Evolutionary conservation across 768 basidiomycete genomes (phyloP), one percentile per base, ranked within the genome.

Genomic region (Termitomyces sp.): DNA sequence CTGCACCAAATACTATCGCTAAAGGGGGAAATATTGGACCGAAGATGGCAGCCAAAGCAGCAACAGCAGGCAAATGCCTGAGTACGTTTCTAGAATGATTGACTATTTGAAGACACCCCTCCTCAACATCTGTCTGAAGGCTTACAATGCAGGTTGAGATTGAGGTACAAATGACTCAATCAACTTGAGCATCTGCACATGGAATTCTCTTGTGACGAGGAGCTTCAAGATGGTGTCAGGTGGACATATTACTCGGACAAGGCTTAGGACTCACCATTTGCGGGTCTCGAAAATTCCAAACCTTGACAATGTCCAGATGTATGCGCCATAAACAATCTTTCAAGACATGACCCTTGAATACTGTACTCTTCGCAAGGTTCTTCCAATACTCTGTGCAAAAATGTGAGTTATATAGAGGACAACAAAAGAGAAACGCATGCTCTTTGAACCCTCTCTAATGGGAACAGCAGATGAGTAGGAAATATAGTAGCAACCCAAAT

Each of bases 261-360:
- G 16, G n/a, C 18, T 24, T 29, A n/a, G 16, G 12, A 20, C 39
- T 56, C 42, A 66, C 66, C 31, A 50, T 41, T 26, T 54, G 18
- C 8, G 61, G 66, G 53, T 67, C 64, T n/a, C 56, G 41, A 48
- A 71, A 69, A 59, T 70, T 69, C 67, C 67, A 68, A 22, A 63
- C 55, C 26, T 58, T 47, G 24, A 66, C 53, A 24, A 68, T 68
- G 43, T 68, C 67, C 13, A 55, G 20, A 27, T 61, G 60, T 47
- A 61, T 58, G n/a, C 53, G 52, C 37, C 39, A 57, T 46, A 61
- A 46, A 53, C 60, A 61, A 24, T 53, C 42, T 18, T 54, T 36
- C 16, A 61, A 20, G 8, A 37, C 27, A 13, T 50, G 34, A 13
- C 42, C 53, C n/a, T 42, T 49, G 43, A 58, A 57, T 12, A 43